phyloP scores from a whole-genome alignment of 2,329 filamentous ascomycete species.

The Davidsoniella virescens region DNA sequence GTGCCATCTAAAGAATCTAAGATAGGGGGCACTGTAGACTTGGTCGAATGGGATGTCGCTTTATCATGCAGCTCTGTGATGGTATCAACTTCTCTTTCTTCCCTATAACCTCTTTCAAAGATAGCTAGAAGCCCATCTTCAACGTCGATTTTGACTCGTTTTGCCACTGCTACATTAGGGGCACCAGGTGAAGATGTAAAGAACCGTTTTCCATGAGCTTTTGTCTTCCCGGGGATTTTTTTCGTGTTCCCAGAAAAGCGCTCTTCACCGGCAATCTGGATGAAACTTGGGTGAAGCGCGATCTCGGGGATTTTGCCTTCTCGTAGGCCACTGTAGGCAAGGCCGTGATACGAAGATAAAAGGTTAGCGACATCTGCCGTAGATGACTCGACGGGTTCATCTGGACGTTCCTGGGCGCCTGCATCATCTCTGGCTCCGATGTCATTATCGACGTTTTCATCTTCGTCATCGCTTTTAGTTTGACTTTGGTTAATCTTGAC shows the following conservation, averaged over 20 bases:
- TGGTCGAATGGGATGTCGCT: neutral
- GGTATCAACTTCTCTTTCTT: too few relatives aligned
- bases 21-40: too few relatives aligned
- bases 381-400: neutral
- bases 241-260: conserved; percentile 17
- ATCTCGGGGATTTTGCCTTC: conserved; percentile 23
- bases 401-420: neutral
- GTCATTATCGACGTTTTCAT: neutral
- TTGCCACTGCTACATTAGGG: too few relatives aligned
- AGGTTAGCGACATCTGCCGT: neutral
- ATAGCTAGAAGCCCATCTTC: too few relatives aligned
- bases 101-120: too few relatives aligned
- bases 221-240: conserved; percentile 17
- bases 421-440: neutral
- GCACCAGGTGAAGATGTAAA: conserved; percentile 2
- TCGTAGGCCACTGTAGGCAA: conserved; percentile 28
- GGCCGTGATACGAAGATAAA: conserved; percentile 18
- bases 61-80: too few relatives aligned
- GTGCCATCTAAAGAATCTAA: too few relatives aligned
- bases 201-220: conserved; percentile 8
- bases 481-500: conserved; percentile 26
- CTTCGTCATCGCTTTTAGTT: neutral
- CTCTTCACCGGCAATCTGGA: conserved; percentile 26
- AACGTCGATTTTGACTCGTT: too few relatives aligned
- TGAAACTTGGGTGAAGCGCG: conserved; percentile 23